These are phyloP conservation scores for Castanospermum australe DNA, from an alignment of 306 rosid species.

Conservation along the genomic window DNA sequence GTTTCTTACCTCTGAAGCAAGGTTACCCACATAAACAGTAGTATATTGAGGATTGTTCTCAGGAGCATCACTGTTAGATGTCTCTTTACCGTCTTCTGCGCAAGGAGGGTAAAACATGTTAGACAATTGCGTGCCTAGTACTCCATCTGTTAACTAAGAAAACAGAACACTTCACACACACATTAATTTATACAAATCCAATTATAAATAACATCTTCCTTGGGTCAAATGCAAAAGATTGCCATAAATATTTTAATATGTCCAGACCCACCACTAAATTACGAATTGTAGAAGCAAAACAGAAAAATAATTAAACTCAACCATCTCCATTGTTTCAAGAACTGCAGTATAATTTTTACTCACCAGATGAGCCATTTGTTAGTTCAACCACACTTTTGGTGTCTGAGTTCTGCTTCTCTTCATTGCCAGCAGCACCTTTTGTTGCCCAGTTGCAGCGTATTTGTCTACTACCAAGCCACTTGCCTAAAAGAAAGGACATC, in stretches of 20 bases:
- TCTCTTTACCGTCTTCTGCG: conserved; percentile 95
- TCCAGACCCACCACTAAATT: neutral
- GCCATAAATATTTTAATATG: neutral
- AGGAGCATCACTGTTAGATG: conserved; percentile 71
- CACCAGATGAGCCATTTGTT: conserved; percentile 90
- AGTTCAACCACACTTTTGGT: conserved; percentile 85
- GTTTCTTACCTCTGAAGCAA: conserved; percentile 77
- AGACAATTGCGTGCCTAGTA: conserved; percentile 4
- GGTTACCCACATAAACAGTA: conserved; percentile 96
- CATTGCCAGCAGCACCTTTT: conserved; percentile 82
- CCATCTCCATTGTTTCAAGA: neutral
- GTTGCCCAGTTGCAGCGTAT: conserved; percentile 99
- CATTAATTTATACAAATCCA: neutral
- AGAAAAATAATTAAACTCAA: neutral
- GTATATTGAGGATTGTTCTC: conserved; percentile 96
- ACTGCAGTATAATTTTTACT: conserved; percentile 20
- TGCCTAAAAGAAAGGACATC: conserved; percentile 50
- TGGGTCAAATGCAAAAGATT: neutral
- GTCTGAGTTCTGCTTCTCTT: conserved; percentile 81
- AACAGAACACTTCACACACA: neutral
- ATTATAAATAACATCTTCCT: neutral
- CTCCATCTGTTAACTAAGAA: neutral
- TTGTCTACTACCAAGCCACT: conserved; percentile 98
- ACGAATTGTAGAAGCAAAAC: neutral
- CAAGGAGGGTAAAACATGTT: conserved; percentile 17